phyloP scores from a whole-genome alignment of 2,329 filamentous ascomycete species.

The Coniochaeta ligniaria region DNA sequence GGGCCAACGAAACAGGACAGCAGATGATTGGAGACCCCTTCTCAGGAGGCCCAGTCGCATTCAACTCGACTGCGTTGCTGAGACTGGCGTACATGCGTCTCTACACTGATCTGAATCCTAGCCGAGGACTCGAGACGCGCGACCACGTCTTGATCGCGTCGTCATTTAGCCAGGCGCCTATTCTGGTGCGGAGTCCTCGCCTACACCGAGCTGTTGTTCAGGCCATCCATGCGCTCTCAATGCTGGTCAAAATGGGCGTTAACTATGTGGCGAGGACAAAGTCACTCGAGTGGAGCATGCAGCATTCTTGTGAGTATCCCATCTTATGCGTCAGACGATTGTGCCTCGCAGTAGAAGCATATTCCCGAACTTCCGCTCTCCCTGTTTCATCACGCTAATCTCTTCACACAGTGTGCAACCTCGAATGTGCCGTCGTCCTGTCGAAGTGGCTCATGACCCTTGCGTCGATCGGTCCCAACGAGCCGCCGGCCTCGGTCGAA shows the following conservation, averaged over 20 bases:
- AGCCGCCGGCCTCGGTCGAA: constrained; percentile 41
- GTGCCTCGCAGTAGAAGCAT: not conserved
- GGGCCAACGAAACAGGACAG: constrained; percentile 39
- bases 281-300: constrained; percentile 56
- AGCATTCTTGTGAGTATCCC: constrained; percentile 46
- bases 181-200: constrained; percentile 50
- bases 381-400: not conserved
- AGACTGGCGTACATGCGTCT: constrained; percentile 57
- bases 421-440: constrained; percentile 54
- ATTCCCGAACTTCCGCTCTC: not conserved
- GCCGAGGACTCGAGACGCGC: constrained; percentile 56
- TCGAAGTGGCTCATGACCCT: constrained; percentile 55
- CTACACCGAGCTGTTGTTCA: constrained; percentile 60
- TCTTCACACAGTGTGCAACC: constrained; percentile 42
- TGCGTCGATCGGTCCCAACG: constrained; percentile 40
- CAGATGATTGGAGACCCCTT: constrained; percentile 37
- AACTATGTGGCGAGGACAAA: constrained; percentile 56
- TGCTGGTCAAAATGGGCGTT: constrained; percentile 56
- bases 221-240: constrained; percentile 60
- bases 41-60: constrained; percentile 54
- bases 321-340: not conserved
- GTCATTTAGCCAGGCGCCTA: constrained; percentile 50
- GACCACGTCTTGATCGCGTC: constrained; percentile 56
- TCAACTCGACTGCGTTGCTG: constrained; percentile 56
- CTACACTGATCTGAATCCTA: constrained; percentile 57